phyloP scores from a whole-genome alignment of 2,329 filamentous ascomycete species.

The Nemania sp. region DNA sequence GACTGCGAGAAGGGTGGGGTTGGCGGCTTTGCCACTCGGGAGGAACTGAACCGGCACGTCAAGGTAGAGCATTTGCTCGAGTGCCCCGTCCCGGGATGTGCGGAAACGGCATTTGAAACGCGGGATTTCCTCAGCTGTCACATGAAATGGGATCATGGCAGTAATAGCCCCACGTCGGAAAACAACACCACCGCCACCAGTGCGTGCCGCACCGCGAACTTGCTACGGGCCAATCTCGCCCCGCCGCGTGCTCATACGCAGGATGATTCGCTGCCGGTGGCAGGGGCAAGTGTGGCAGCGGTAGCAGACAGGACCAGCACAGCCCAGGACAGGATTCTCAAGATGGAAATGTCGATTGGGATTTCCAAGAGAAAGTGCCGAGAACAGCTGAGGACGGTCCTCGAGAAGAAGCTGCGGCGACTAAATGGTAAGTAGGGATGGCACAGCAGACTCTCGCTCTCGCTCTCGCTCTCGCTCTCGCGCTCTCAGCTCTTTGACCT shows the following conservation, averaged over 20 bases:
- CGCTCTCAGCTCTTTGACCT: not conserved
- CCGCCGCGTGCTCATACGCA: not conserved
- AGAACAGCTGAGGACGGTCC: conserved; percentile 42
- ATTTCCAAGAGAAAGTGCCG: conserved; percentile 44
- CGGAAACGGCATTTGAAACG: conserved; percentile 44
- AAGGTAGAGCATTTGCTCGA: conserved; percentile 50
- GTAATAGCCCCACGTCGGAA: conserved; percentile 22
- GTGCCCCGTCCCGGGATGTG: conserved; percentile 47
- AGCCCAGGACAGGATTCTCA: conserved; percentile 35
- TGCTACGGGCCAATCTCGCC: conserved; percentile 15
- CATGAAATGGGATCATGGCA: conserved; percentile 43
- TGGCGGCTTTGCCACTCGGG: conserved; percentile 45
- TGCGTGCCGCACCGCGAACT: conserved; percentile 27
- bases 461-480: too few species aligned
- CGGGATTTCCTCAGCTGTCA: conserved; percentile 45
- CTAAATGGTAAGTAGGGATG: conserved; percentile 36
- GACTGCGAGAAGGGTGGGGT: conserved; percentile 42
- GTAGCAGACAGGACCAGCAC: conserved; percentile 1
- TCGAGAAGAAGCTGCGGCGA: conserved; percentile 44
- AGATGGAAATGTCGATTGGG: conserved; percentile 38
- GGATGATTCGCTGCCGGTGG: not conserved
- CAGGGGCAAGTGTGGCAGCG: not conserved
- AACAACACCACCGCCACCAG: too few species aligned
- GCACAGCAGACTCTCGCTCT: too few species aligned
- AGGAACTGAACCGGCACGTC: conserved; percentile 49